Conservation (phyloP, 371 early-diverging fungal species). For the Mortierella sp. region DNA sequence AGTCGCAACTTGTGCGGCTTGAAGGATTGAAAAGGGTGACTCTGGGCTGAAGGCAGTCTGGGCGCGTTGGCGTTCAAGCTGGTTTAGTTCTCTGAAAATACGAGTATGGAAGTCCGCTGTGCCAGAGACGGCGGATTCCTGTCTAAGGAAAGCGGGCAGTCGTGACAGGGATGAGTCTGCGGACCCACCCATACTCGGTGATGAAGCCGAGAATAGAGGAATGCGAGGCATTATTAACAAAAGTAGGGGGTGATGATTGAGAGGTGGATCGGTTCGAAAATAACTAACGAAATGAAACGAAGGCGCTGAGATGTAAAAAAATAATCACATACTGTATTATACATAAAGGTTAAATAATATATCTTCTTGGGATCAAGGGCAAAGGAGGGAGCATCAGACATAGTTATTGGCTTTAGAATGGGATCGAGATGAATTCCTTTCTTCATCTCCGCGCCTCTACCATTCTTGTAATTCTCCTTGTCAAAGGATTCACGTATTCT, state of each 20-base stretch:
- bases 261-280: no score
- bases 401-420: no score
- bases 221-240: constrained; percentile 5
- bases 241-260: no score
- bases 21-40: constrained; percentile 22
- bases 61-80: constrained; percentile 22
- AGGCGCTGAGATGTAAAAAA: no score
- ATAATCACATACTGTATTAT: no score
- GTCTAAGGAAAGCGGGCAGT: constrained; percentile 38
- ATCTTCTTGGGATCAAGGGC: no score
- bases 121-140: not conserved
- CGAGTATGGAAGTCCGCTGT: not conserved
- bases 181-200: not conserved
- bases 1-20: constrained; percentile 7
- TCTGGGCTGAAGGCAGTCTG: constrained; percentile 2
- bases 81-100: constrained; percentile 18
- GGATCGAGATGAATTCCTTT: no score
- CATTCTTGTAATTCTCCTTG: no score
- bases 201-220: constrained; percentile 6
- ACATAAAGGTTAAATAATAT: no score
- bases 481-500: no score
- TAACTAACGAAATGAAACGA: no score
- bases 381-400: no score
- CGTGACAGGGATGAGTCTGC: constrained; percentile 2
- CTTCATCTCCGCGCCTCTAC: not conserved